Percentiles rank a stretch among this genome's conserved stretches.
These are phyloP conservation scores for Metschnikowia drakensbergensis DNA, from an alignment of 805 yeast genomes.

Conservation along the genomic window DNA sequence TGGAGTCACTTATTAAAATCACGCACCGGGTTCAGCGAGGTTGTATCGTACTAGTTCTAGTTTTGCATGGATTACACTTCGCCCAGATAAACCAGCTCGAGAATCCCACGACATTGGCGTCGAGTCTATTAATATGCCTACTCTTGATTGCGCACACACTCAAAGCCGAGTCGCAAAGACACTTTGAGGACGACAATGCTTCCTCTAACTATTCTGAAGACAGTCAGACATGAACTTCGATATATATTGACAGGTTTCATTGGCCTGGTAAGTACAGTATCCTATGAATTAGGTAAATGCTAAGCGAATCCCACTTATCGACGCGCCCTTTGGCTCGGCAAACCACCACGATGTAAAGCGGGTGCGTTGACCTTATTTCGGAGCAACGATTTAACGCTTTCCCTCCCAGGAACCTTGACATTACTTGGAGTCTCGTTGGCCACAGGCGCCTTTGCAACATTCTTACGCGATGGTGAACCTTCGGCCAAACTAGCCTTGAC, in stretches of 20 bases:
- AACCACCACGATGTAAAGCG: constrained; percentile 43
- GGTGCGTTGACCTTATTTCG: constrained; percentile 42
- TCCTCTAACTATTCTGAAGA: neutral
- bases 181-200: neutral
- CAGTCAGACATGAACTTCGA: neutral
- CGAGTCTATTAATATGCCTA: neutral
- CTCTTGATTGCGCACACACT: neutral
- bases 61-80: neutral
- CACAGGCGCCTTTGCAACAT: constrained; percentile 17
- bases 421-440: constrained; percentile 5
- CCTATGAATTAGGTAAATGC: neutral
- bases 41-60: neutral
- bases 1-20: neutral
- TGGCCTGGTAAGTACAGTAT: neutral
- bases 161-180: neutral
- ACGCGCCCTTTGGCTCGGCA: constrained; percentile 19
- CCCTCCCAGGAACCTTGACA: constrained; percentile 17
- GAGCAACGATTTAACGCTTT: constrained; percentile 38
- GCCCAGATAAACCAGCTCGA: neutral
- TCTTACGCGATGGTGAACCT: constrained; percentile 8
- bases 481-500: constrained; percentile 22
- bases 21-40: neutral
- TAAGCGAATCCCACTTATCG: constrained; percentile 4
- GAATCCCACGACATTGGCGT: neutral
- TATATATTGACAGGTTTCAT: neutral